Base-by-base conservation (phyloP, 768 basidiomycete genomes). In the Russula griseocarnosa region DNA sequence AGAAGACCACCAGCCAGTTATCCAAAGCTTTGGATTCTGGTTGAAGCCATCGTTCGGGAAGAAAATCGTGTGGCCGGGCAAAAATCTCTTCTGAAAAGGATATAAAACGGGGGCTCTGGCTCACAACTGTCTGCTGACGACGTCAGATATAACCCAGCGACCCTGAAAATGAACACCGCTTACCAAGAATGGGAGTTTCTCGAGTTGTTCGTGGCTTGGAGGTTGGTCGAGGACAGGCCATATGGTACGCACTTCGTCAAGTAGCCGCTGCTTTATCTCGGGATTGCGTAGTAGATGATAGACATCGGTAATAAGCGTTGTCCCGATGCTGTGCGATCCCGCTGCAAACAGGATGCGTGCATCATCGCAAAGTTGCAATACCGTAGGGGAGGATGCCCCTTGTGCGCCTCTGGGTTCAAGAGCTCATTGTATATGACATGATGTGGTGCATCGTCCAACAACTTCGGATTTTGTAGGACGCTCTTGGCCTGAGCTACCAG, bases 21-120 rank as follows among this genome's bases (percentile, higher is more conserved):
- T 69, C 69, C 14, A 69, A 51, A 3, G 44, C 50, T 11, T 52
- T 50, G 0, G 65, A 58, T 28, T 52, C 68, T 16, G 56, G 36
- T 22, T 53, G 52, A 14, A 67, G 60, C 69, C 69, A 69, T 18
- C 69, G 26, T 13, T 69, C 68, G n/a, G 69, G 69, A 22, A 57
- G 44, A 24, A 69, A 69, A 0, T 52, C 60, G 22, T 50, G 24
- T 5, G 69, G 69, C 3, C 46, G 65, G 24, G 42, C n/a, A 28
- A 69, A 69, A 5, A 68, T 14, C 2, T 54, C 55, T 13, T 63
- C 58, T 7, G 55, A 61, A 22, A 53, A 34, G 8, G 38, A 58
- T n/a, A 69, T 47, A 16, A 69, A 69, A 3, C 58, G 38, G 20
- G 32, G 28, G 20, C 60, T 65, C 24, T 65, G 64, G 60, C 64